Evolutionary conservation across 371 early-diverging fungal genomes (phyloP), one percentile per base, ranked within the genome.

Genomic region (Mortierella sp.): DNA sequence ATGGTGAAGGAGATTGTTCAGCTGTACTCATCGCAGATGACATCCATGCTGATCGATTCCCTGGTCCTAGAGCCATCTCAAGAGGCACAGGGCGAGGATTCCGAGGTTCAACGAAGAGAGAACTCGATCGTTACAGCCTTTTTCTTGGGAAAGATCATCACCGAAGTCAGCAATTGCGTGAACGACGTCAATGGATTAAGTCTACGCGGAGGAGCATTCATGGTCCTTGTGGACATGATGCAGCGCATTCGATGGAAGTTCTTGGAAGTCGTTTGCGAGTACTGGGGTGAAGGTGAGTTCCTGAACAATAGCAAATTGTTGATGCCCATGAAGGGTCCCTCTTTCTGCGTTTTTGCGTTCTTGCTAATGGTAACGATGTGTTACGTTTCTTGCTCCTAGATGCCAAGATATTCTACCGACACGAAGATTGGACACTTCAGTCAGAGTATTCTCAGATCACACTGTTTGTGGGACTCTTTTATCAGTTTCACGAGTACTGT

Each of bases 391-490:
- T 51, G 16, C 30, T 23, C 45, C 54, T 69, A 90, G 97, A 95
- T 80, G 92, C 94, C 21, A 85, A 85, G 58, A 82, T 80, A 18
- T 95, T 97, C 76, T 84, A 90, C 57, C 79, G 86, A 60, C 87
- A 93, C 66, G 96, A 97, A 78, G 95, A 93, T 56, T 97, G 96
- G 96, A 73, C 88, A 0, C 79, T 94, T 49, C 92, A 94, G 46
- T 82, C 90, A 0, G 93, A 91, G 27, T 84, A 86, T 27, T 81
- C 87, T 16, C 89, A 91, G 58, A 82, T 87, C 12, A 92, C 94
- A 0, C 73, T 81, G 16, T 72, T 90, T 46, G 68, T 89, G 54
- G 82, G 86, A 18, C 86, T 89, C 27, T 92, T 90, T 54, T 91
- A 90, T 55, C 85, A 89, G 18, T 91, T 91, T 30, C 87, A 88